Evolutionary conservation across 345 rosid species (phyloP), one percentile per base, ranked within the genome.

Genomic region (Alliaria petiolata): DNA sequence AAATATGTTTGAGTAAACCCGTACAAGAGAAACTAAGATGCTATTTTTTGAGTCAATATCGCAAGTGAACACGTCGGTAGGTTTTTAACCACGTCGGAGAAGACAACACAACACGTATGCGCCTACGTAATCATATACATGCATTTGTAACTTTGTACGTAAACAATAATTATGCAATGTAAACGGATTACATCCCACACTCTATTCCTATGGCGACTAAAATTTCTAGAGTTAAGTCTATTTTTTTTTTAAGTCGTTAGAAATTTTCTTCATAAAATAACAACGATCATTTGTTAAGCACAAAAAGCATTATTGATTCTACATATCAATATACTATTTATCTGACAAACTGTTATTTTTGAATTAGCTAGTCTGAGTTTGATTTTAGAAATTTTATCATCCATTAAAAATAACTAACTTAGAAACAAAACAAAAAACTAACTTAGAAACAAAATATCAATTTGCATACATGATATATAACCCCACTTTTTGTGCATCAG

Each of bases 31-130:
- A 50, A 42, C 43, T 22, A 56, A 46, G 52, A 38, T 65, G 26
- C 28, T 20, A 25, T 22, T 56, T 53, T 33, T 15, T 33, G 10
- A 63, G 56, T 64, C 63, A 28, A 34, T 15, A 71, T 62, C n/a
- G 56, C 39, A 64, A 65, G 65, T 56, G 60, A 63, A 47, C 59
- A 47, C 77, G 66, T 73, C 42, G 34, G 58, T 55, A 72, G 34
- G 15, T 72, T 72, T 10, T 17, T n/a, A 44, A 54, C 49, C 70
- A 63, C 63, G 63, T 22, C 62, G 55, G 55, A 36, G 40, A 16
- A 35, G 34, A 36, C 40, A 43, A 62, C 43, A 25, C 46, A 17
- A 49, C n/a, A 70, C 53, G 45, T 30, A 40, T 40, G 61, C 14
- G 3, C 61, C 52, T 61, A 50, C 52, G 68, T 61, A 50, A 30